Conservation (phyloP, 129 eudicot genomes). For the Saussurea involucrata region DNA sequence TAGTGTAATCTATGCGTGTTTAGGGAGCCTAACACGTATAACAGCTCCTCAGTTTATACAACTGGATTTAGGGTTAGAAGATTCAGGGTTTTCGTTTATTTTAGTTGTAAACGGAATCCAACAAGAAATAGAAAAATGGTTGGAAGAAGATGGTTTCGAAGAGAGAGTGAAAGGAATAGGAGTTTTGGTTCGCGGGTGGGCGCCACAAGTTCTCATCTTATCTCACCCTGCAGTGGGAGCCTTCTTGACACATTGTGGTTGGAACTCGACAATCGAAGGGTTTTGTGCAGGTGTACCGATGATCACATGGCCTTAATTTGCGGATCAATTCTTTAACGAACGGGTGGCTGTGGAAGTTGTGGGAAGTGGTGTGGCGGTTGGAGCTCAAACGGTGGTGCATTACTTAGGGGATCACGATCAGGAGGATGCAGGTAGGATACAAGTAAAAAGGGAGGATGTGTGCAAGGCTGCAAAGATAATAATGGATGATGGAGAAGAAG, state of each 20-base stretch:
- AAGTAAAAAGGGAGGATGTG: constrained; percentile 32
- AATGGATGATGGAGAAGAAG: constrained; percentile 31
- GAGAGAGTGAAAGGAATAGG: constrained; percentile 27
- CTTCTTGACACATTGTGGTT: no score
- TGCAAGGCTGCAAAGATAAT: constrained; percentile 10
- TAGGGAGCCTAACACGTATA: constrained; percentile 41
- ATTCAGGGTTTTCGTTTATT: constrained; percentile 9
- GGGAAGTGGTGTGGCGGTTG: constrained; percentile 29
- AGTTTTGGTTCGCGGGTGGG: constrained; percentile 43
- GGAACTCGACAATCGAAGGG: no score
- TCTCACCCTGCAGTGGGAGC: no score
- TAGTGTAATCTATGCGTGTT: constrained; percentile 45
- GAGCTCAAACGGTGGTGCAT: constrained; percentile 13
- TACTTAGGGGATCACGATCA: no score
- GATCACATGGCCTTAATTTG: constrained; percentile 49
- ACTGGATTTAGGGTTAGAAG: constrained; percentile 39
- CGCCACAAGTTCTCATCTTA: constrained; percentile 37
- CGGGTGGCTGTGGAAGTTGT: constrained; percentile 23
- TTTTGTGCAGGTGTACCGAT: no score
- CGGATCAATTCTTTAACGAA: constrained; percentile 38
- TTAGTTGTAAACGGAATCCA: constrained; percentile 21
- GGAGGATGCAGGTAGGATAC: constrained; percentile 9
- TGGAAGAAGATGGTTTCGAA: constrained; percentile 20
- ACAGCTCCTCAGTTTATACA: constrained; percentile 26
- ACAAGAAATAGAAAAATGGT: constrained; percentile 32